A percentile compares a stretch with the other conserved stretches of the same genome.
phyloP scores from a whole-genome alignment of 148 eudicot genomes.

The Rhododendron ovatum region DNA sequence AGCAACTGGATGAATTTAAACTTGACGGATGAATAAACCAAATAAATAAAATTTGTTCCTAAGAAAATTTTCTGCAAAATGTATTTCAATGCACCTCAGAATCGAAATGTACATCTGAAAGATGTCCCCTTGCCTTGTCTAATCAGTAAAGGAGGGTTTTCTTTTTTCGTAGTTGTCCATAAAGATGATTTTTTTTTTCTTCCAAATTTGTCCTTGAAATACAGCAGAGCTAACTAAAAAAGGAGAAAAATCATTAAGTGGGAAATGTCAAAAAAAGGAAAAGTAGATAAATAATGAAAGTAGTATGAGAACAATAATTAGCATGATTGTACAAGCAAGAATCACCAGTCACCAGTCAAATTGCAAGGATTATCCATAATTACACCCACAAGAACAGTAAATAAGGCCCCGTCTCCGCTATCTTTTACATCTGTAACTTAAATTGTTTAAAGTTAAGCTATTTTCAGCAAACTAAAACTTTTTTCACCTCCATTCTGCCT shows the following conservation, averaged over 20 bases:
- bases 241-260: neutral
- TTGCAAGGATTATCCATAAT: slow-evolving; percentile 16
- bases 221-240: neutral
- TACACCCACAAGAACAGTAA: neutral
- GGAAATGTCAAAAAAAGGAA: neutral
- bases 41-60: neutral
- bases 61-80: neutral
- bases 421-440: too few relatives aligned
- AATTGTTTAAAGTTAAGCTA: too few relatives aligned
- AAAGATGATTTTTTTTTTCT: neutral
- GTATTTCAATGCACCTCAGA: neutral
- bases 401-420: neutral
- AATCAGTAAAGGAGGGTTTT: neutral
- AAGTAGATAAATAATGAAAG: neutral
- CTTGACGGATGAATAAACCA: neutral
- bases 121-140: neutral
- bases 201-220: neutral
- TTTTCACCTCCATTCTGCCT: neutral
- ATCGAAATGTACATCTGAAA: neutral
- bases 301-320: neutral
- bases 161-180: neutral
- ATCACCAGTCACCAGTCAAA: slow-evolving; percentile 15
- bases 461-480: too few relatives aligned
- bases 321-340: neutral
- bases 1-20: neutral